Conservation (phyloP, 257 asterid species). For the Solanum lycopersicoides region DNA sequence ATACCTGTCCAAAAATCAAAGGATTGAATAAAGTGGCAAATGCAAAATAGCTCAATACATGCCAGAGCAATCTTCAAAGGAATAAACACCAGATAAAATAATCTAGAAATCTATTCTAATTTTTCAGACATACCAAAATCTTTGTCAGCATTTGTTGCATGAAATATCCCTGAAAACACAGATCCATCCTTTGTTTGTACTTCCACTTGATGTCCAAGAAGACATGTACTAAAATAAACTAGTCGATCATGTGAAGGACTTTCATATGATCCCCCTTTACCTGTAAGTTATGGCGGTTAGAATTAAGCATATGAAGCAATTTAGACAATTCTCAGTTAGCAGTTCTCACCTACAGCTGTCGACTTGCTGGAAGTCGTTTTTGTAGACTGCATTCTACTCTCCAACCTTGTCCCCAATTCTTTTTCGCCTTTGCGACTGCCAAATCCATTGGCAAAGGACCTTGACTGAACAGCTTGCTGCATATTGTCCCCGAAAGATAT, state of each 20-base stretch:
- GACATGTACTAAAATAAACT: conserved; percentile 56
- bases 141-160: conserved; percentile 66
- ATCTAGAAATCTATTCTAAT: background rate
- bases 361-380: conserved; percentile 35
- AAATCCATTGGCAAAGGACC: conserved; percentile 71
- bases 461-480: conserved; percentile 65
- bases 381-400: conserved; percentile 44
- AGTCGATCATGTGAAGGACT: conserved; percentile 64
- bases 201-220: conserved; percentile 89
- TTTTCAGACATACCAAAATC: conserved; percentile 55
- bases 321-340: background rate
- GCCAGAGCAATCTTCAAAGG: background rate
- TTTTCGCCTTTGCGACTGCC: conserved; percentile 67
- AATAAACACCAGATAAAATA: background rate
- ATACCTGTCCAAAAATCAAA: conserved; percentile 35
- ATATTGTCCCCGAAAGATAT: conserved; percentile 37
- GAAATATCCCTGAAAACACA: conserved; percentile 73
- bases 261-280: conserved; percentile 47
- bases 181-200: conserved; percentile 91
- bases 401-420: conserved; percentile 44
- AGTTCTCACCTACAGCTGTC: conserved; percentile 42
- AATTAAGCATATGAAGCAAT: background rate
- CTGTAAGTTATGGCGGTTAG: conserved; percentile 20
- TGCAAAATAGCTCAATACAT: background rate
- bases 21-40: background rate